Evolutionary conservation across 495 filamentous ascomycete genomes (phyloP), one percentile per base, ranked within the genome.

Genomic region (Niebla homalea): DNA sequence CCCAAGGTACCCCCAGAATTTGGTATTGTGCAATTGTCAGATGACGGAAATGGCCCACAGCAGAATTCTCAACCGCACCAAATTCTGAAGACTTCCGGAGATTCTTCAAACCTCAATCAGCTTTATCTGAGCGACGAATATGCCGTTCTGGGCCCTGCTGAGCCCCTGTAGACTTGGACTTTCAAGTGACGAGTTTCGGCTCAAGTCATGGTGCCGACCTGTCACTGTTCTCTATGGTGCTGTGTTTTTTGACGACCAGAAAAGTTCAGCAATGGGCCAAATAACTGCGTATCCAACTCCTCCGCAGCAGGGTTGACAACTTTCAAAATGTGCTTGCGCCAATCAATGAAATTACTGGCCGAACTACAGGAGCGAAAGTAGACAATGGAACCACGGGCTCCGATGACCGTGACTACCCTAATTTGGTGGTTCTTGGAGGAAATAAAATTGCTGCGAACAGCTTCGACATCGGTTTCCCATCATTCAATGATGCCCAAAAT

Each of bases 131-230:
- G 22, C 20, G 45, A 36, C 10, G 45, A 26, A 6, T 6, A 35
- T 0, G 20, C 67, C 4, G 59, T 52, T 8, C 7, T 53, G 12
- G 51, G 51, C 22, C 51, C 51, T 51, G 32, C 46, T 19, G 16
- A 51, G n/a, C 26, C 36, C 51, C 51, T 18, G 22, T 18, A 16
- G 47, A 22, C n/a, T 20, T 53, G 12, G 46, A 53, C 32, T 53
- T 53, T 12, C 29, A 50, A 35, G 46, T 46, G n/a, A 43, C 45
- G 19, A 50, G 46, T 19, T 53, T 51, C 44, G 51, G 32, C 4
- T 53, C 25, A 26, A 46, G 16, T 42, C 51, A 40, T 37, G 18
- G 5, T 53, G 51, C 35, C 18, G 36, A 7, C 14, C 43, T 8
- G 46, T 50, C n/a, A 53, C 51, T n/a, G 5, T 14, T 16, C 48